A percentile compares a stretch with the other conserved stretches of the same genome.
Evolutionary conservation across 2,329 filamentous ascomycete genomes (phyloP).

Genomic region (Ascochyta clinopodiicola): DNA sequence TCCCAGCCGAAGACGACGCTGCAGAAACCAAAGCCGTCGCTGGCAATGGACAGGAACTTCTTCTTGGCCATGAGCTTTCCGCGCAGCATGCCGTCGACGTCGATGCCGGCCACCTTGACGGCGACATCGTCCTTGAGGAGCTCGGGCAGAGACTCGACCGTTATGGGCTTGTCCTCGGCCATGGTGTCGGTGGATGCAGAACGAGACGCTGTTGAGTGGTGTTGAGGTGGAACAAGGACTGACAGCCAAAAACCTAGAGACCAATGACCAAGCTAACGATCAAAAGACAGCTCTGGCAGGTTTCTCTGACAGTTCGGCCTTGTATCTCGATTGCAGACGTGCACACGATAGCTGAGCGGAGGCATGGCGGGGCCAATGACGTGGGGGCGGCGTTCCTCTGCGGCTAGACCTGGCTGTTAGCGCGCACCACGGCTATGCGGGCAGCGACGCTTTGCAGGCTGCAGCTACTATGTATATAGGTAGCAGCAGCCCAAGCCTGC

Average conservation of each 20-base stretch:
- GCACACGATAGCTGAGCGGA: slow-evolving; percentile 12
- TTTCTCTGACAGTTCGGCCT: not conserved
- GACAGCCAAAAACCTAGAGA: no score
- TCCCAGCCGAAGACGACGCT: slow-evolving; percentile 96
- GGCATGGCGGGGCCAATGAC: slow-evolving; percentile 10
- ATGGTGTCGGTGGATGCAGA: slow-evolving; percentile 19
- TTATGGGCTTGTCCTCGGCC: slow-evolving; percentile 53
- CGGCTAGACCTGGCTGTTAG: not conserved
- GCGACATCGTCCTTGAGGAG: slow-evolving; percentile 74
- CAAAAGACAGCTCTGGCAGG: not conserved
- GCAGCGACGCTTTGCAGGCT: not conserved
- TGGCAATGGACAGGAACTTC: slow-evolving; percentile 86
- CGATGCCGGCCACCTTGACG: slow-evolving; percentile 87
- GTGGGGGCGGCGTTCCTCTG: not conserved
- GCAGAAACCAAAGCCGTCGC: slow-evolving; percentile 88
- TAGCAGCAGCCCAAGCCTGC: not conserved
- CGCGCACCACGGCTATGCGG: slow-evolving; percentile 2
- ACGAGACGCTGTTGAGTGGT: not conserved
- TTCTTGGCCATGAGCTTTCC: slow-evolving; percentile 92
- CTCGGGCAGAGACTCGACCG: slow-evolving; percentile 67
- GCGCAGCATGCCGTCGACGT: slow-evolving; percentile 85
- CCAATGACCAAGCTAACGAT: no score
- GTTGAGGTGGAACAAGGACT: not conserved
- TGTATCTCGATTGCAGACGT: not conserved
- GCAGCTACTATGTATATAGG: not conserved